A percentile compares a stretch with the other conserved stretches of the same genome.
phyloP scores from a whole-genome alignment of 768 basidiomycete genomes.

The Kondoa malvinella region DNA sequence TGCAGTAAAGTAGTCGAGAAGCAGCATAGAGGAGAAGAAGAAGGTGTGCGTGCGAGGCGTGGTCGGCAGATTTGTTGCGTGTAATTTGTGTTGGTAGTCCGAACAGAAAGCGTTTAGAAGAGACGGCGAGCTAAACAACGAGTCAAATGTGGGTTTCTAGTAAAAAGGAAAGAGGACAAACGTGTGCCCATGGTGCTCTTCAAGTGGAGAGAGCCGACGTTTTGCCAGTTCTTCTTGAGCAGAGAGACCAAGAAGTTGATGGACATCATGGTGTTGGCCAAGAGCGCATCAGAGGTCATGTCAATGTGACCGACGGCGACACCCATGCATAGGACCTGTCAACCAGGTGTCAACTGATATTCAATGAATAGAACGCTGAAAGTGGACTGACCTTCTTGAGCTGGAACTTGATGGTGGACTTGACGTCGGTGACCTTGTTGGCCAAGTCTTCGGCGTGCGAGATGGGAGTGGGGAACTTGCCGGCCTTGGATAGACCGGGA shows the following conservation, averaged over 20 bases:
- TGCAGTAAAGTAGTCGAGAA: neutral
- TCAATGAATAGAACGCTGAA: neutral
- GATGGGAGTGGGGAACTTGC: slow-evolving; percentile 97
- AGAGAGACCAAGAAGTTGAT: slow-evolving; percentile 99
- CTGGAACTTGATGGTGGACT: slow-evolving; percentile 76
- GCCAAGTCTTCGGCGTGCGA: slow-evolving; percentile 73
- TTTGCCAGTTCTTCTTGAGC: slow-evolving; percentile 98
- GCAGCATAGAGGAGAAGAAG: neutral
- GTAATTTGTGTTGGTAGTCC: too few relatives aligned
- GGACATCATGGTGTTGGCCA: slow-evolving; percentile 94
- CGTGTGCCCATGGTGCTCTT: slow-evolving; percentile 37
- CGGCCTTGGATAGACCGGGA: slow-evolving; percentile 98
- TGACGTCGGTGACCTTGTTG: slow-evolving; percentile 85
- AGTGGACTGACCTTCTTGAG: slow-evolving; percentile 21
- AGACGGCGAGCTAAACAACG: too few relatives aligned
- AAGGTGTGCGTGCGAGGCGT: neutral
- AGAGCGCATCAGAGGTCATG: slow-evolving; percentile 93
- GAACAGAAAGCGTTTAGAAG: too few relatives aligned
- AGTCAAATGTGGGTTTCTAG: neutral
- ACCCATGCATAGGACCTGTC: slow-evolving; percentile 94
- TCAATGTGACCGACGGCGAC: slow-evolving; percentile 95
- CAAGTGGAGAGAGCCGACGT: slow-evolving; percentile 95
- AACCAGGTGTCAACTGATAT: slow-evolving; percentile 43
- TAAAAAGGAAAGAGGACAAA: neutral
- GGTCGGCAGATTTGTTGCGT: neutral